Conservation (phyloP, 1,284 basidiomycete genomes). For the Trichosporon sp. region DNA sequence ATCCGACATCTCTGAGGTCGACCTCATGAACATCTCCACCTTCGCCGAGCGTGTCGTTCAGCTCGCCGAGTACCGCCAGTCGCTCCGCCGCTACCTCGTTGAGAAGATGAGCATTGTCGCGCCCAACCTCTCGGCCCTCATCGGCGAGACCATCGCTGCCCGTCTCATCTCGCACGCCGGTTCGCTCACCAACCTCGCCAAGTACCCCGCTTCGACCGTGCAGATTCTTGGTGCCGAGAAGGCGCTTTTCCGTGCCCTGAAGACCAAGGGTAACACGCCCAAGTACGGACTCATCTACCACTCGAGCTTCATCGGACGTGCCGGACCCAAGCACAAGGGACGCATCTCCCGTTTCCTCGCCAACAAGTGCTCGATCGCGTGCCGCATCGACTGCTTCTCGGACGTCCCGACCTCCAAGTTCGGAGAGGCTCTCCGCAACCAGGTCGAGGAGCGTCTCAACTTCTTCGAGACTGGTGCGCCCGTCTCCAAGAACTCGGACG, state of each 20-base stretch:
- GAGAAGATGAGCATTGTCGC: constrained; percentile 67
- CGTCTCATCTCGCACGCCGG: constrained; percentile 95
- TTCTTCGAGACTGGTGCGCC: constrained; percentile 86
- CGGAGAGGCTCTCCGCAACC: constrained; percentile 84
- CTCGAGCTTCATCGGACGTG: constrained; percentile 91
- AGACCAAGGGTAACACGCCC: constrained; percentile 98
- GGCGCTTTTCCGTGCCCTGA: constrained; percentile 93
- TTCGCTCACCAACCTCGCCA: constrained; percentile 85
- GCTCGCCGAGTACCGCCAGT: constrained; percentile 86
- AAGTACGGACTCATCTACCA: constrained; percentile 96
- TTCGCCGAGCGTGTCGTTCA: constrained; percentile 91
- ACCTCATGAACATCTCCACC: constrained; percentile 92
- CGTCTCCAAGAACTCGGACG: constrained; percentile 79
- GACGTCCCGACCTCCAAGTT: constrained; percentile 87
- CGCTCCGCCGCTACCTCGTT: constrained; percentile 83
- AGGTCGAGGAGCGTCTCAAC: constrained; percentile 90
- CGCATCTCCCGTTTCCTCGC: constrained; percentile 96
- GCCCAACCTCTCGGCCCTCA: constrained; percentile 90
- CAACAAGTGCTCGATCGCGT: constrained; percentile 98
- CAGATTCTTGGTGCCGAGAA: constrained; percentile 99
- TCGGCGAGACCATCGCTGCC: constrained; percentile 95
- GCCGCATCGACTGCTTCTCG: constrained; percentile 94
- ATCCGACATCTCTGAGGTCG: constrained; percentile 82
- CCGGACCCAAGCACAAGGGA: constrained; percentile 92
- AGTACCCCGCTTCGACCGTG: constrained; percentile 95